These are phyloP conservation scores for Mangifera indica DNA, from an alignment of 345 rosid genomes.

Conservation along the genomic window DNA sequence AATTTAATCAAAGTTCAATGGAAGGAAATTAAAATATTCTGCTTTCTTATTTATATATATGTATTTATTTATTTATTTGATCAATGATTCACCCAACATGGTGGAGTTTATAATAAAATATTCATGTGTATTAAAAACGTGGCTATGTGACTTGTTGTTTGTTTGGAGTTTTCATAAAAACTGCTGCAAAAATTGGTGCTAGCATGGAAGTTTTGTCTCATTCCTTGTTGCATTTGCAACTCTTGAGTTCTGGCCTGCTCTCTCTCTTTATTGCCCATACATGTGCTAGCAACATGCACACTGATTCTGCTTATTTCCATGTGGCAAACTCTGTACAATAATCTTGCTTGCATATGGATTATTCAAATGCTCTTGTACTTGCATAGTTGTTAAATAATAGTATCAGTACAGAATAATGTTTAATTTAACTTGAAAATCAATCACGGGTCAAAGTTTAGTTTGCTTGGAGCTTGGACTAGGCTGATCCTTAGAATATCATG, in stretches of 20 bases:
- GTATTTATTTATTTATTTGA: background rate
- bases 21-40: background rate
- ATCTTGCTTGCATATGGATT: conserved; percentile 1
- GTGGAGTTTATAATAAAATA: background rate
- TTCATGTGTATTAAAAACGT: conserved; percentile 1
- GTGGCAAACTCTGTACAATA: conserved; percentile 3
- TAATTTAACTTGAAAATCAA: conserved; percentile 5
- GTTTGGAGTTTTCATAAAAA: background rate
- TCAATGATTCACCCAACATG: conserved; percentile 1
- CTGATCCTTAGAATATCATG: background rate
- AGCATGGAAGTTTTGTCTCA: conserved; percentile 1
- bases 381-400: background rate
- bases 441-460: background rate
- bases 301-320: background rate
- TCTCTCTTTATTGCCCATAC: background rate
- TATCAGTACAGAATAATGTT: background rate
- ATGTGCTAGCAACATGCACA: background rate
- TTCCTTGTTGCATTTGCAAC: background rate
- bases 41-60: background rate
- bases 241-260: background rate
- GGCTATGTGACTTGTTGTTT: background rate
- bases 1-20: background rate
- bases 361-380: conserved; percentile 3
- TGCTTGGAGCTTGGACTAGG: background rate
- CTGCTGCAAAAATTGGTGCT: background rate